Evolutionary conservation across 2,329 filamentous ascomycete genomes (phyloP).

Genomic region (Paramyrothecium sp.): DNA sequence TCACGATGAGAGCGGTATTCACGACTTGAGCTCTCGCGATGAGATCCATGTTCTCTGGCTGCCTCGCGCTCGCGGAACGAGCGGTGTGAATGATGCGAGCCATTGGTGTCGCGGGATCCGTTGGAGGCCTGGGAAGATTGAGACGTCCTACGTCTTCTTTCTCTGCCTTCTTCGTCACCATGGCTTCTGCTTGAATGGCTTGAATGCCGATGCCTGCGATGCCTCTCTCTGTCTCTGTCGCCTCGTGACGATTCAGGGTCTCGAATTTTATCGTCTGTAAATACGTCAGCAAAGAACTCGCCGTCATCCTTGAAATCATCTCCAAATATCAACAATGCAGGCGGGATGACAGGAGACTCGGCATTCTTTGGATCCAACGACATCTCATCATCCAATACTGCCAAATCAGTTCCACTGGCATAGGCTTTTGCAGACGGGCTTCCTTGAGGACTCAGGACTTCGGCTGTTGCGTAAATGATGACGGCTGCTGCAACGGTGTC

Average conservation of each 20-base stretch:
- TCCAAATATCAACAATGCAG: constrained; percentile 29
- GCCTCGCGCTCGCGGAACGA: neutral
- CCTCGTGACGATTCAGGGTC: constrained; percentile 31
- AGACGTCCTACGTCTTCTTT: constrained; percentile 11
- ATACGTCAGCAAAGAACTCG: constrained; percentile 54
- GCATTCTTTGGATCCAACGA: constrained; percentile 20
- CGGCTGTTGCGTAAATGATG: constrained; percentile 51
- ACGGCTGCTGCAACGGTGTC: constrained; percentile 54
- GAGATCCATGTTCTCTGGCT: neutral
- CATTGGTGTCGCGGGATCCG: neutral
- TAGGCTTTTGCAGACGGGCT: constrained; percentile 26
- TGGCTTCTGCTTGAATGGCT: constrained; percentile 26
- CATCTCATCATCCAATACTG: constrained; percentile 22
- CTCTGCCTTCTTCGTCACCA: constrained; percentile 27
- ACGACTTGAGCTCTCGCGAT: constrained; percentile 8
- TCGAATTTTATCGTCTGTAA: constrained; percentile 49
- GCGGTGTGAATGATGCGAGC: constrained; percentile 1
- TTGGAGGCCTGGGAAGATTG: neutral
- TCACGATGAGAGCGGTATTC: constrained; percentile 14
- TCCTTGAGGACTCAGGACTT: constrained; percentile 41
- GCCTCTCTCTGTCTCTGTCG: constrained; percentile 37
- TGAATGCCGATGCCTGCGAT: constrained; percentile 39
- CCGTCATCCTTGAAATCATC: constrained; percentile 26
- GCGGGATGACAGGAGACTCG: constrained; percentile 29
- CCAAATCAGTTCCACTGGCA: constrained; percentile 20